Conservation (phyloP, 345 rosid species). For the Kandelia obovata region DNA sequence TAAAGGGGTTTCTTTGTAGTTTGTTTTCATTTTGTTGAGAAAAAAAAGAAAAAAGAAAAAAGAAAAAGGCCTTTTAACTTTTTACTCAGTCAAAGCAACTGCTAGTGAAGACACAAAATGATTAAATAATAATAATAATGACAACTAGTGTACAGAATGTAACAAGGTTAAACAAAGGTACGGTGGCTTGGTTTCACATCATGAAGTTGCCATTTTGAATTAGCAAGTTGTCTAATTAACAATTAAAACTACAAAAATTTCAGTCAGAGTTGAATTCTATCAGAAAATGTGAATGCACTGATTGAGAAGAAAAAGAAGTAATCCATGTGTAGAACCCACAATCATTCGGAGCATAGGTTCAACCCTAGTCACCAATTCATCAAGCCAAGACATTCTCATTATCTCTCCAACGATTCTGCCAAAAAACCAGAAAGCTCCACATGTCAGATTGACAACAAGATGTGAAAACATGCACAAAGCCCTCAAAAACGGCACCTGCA, state of each 20-base stretch:
- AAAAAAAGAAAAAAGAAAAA: too few relatives aligned
- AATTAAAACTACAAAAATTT: not conserved
- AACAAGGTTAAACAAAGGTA: not conserved
- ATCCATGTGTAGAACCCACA: conserved; percentile 30
- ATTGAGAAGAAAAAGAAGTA: not conserved
- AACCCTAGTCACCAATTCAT: conserved; percentile 30
- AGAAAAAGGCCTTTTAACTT: too few relatives aligned
- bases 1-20: too few relatives aligned
- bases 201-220: not conserved
- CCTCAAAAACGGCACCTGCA: not conserved
- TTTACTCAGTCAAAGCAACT: too few relatives aligned
- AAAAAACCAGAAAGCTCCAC: conserved; percentile 3
- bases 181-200: too few relatives aligned
- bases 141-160: not conserved
- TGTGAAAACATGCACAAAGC: not conserved
- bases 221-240: not conserved
- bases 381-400: conserved; percentile 30
- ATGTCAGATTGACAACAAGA: too few relatives aligned
- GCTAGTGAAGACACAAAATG: too few relatives aligned
- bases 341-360: conserved; percentile 46
- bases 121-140: too few relatives aligned
- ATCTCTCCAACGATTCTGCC: conserved; percentile 43
- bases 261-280: too few relatives aligned
- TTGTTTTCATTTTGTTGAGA: too few relatives aligned
- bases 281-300: not conserved